Evolutionary conservation across 2,329 filamentous ascomycete genomes (phyloP), one percentile per base, ranked within the genome.

Genomic region (Emericellopsis atlantica): DNA sequence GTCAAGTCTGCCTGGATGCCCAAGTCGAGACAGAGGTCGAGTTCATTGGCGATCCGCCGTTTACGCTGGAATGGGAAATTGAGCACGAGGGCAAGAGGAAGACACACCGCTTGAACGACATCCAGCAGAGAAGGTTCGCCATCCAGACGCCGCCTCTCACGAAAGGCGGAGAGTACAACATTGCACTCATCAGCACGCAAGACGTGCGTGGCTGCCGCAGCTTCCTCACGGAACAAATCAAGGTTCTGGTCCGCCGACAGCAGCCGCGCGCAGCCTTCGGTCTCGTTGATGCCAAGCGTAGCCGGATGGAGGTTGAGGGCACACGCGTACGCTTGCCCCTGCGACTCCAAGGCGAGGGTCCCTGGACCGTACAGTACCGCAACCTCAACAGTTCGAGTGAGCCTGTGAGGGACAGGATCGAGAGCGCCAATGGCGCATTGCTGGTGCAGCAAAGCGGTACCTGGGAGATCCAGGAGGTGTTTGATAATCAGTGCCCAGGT

Each of bases 31-130:
- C 92, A 23, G 77, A 86, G 42, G 77, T 95, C 32, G 62, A 71
- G 40, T 73, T 96, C 34, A 69, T 78, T 36, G 92, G 93, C 34
- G 88, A 96, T 51, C 72, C 80, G 15, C 92, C 93, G 0, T 96
- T 90, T 69, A 83, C 72, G 18, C 64, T 98, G 32, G 88, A 96
- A 55, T 98, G 94, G 65, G 92, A 96, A 59, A 67, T 95, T 33
- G 76, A 95, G 7, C 85, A 96, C 60, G 84, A 88, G 42, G 89
- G 89, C 42, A 93, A 84, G 61, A 78, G 89, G 40, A 80, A 76
- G 46, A 81, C 84, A 40, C 73, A 82, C 50, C 74, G 72, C 42
- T 68, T 77, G 22, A 67, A 74, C 1, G 68, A 74, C 43, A 84
- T 95, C 42, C 67, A 78, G 21, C 67, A 65, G 2, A 67, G 75